Evolutionary conservation across 73 alveolate species (phyloP), one percentile per base, ranked within the genome.

Genomic region (Paraurostyla sp.): DNA sequence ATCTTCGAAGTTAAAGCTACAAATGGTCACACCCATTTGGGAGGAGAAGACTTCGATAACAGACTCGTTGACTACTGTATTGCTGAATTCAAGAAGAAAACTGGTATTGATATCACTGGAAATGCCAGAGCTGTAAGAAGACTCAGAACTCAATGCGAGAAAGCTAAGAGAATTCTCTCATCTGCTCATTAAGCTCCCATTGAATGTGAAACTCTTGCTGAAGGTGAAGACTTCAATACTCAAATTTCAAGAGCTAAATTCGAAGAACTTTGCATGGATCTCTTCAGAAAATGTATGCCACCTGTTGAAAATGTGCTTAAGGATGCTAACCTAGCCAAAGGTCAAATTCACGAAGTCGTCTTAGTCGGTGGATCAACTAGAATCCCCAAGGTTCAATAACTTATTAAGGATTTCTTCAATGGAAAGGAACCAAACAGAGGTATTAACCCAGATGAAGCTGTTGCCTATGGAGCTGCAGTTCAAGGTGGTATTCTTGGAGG

Each of bases 11-110:
- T 97, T 23, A 51, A 88, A 85, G 96, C 97, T 16, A 92, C 97
- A 76, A 90, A 94, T 45, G 99, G 99, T 29, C 97, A 97, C 92
- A 96, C 97, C 52, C 98, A 92, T 83, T 92, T 97, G 89, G 99
- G 99, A 50, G 99, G 99, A 35, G 98, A 97, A 65, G 99, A 98
- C 80, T 97, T 97, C 91, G 99, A 98, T 87, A 87, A 96, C 80
- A 86, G 96, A 48, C 73, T 98, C 71, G 87, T 84, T 51, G 97
- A 91, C 68, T 75, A 87, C 93, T 92, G 95, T 82, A 88, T 91
- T 25, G 86, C 54, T 22, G 94, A 83, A 50, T 93, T 93, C 87
- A 45, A 83, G 80, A 92, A 82, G 87, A 93, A 95, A 92, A 76
- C 85, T 46, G 94, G 92, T 23, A 83, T 93, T 35, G 97, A 95